These are phyloP conservation scores for Pseudogymnoascus sp. DNA, from an alignment of 2,329 filamentous ascomycete species.

Conservation along the genomic window DNA sequence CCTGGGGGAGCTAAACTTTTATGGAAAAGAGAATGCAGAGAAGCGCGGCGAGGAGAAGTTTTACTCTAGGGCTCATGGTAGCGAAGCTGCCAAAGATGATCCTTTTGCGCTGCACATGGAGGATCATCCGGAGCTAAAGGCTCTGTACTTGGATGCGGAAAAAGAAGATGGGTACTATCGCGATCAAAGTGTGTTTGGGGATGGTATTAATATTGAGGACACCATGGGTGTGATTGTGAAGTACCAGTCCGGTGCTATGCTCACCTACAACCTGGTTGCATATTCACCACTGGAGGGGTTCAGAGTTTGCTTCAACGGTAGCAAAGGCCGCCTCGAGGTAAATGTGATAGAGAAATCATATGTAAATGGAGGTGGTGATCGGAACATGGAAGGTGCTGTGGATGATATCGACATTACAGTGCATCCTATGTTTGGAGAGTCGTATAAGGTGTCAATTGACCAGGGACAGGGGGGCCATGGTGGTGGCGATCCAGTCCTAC, in stretches of 20 bases:
- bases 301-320: slow-evolving; percentile 49
- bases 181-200: slow-evolving; percentile 53
- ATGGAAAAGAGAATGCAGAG: slow-evolving; percentile 54
- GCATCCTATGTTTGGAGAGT: slow-evolving; percentile 47
- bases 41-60: slow-evolving; percentile 42
- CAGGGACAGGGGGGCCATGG: slow-evolving; percentile 48
- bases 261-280: slow-evolving; percentile 51
- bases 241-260: slow-evolving; percentile 46
- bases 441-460: slow-evolving; percentile 44
- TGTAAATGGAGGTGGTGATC: slow-evolving; percentile 51
- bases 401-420: slow-evolving; percentile 42
- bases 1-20: slow-evolving; percentile 50
- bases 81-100: slow-evolving; percentile 41
- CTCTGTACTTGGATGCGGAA: slow-evolving; percentile 53
- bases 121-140: slow-evolving; percentile 43
- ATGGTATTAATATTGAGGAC: slow-evolving; percentile 57
- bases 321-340: slow-evolving; percentile 48
- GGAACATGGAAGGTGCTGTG: slow-evolving; percentile 44
- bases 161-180: slow-evolving; percentile 54
- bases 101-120: slow-evolving; percentile 51
- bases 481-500: slow-evolving; percentile 47
- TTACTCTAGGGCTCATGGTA: slow-evolving; percentile 42
- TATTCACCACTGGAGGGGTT: slow-evolving; percentile 57
- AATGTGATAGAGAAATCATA: slow-evolving; percentile 56
- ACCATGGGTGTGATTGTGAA: slow-evolving; percentile 52